phyloP scores from a whole-genome alignment of 1,139 yeast genomes.

The Suhomyces panamericanus region DNA sequence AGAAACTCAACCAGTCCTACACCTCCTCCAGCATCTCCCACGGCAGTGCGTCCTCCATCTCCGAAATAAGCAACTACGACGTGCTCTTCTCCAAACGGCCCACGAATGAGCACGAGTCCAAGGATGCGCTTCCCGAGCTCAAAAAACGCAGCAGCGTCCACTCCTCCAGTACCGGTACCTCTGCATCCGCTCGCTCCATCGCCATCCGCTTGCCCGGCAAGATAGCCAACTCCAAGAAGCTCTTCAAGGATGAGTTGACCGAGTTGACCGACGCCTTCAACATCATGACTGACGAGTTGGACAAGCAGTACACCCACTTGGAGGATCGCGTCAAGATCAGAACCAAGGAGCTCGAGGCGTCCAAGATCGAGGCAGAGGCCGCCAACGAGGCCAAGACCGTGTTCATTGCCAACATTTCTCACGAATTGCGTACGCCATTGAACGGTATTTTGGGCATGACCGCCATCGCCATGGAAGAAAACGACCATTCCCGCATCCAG shows the following conservation, averaged over 20 bases:
- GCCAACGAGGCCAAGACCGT: conserved; percentile 95
- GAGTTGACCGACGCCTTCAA: conserved; percentile 88
- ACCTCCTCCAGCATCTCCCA: conserved; percentile 4
- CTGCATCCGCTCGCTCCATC: conserved; percentile 31
- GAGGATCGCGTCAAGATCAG: conserved; percentile 90
- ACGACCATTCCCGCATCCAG: conserved; percentile 62
- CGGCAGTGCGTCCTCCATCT: conserved; percentile 1
- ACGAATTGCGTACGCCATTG: conserved; percentile 90
- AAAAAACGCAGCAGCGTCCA: conserved; percentile 27
- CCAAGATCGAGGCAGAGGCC: conserved; percentile 84
- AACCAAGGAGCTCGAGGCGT: conserved; percentile 85
- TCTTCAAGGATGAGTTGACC: conserved; percentile 81
- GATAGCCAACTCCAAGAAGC: conserved; percentile 55
- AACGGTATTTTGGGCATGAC: conserved; percentile 97
- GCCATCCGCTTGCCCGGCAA: conserved; percentile 49
- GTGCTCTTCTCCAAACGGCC: neutral
- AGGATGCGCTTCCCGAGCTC: neutral
- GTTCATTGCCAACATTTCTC: conserved; percentile 93
- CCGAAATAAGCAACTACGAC: neutral
- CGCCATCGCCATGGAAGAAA: conserved; percentile 86
- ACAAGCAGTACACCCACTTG: conserved; percentile 75
- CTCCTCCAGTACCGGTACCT: conserved; percentile 29
- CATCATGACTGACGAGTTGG: conserved; percentile 85
- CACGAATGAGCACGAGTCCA: neutral
- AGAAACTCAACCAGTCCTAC: neutral